A percentile compares a stretch with the other conserved stretches of the same genome.
phyloP scores from a whole-genome alignment of 495 filamentous ascomycete species.

The Aspergillus steynii region DNA sequence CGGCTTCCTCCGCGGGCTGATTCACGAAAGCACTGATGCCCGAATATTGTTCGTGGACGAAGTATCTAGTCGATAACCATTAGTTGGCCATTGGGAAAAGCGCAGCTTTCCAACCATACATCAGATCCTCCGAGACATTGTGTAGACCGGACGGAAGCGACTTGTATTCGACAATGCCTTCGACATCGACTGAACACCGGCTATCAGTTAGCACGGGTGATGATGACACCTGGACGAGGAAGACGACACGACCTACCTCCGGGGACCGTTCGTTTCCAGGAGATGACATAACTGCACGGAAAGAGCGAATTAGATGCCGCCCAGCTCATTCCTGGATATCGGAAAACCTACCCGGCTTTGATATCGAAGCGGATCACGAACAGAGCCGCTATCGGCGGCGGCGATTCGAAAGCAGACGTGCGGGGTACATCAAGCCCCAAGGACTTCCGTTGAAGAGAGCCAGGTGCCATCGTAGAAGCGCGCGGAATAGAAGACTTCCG shows the following conservation, averaged over 20 bases:
- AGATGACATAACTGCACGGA: slow-evolving; percentile 67
- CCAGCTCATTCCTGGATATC: neutral
- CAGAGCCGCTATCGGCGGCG: slow-evolving; percentile 74
- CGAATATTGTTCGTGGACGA: slow-evolving; percentile 80
- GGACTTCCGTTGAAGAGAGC: slow-evolving; percentile 31
- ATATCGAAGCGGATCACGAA: slow-evolving; percentile 88
- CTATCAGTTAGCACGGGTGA: slow-evolving; percentile 19
- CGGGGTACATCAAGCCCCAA: slow-evolving; percentile 38
- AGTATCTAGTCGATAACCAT: slow-evolving; percentile 58
- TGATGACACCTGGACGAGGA: neutral
- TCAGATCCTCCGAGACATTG: slow-evolving; percentile 81
- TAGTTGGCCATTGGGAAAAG: neutral
- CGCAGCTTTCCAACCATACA: slow-evolving; percentile 49
- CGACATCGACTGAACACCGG: slow-evolving; percentile 65
- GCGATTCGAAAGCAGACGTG: slow-evolving; percentile 38
- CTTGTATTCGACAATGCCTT: slow-evolving; percentile 92
- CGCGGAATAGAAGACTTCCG: slow-evolving; percentile 3
- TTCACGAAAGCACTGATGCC: slow-evolving; percentile 94
- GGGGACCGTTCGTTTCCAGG: slow-evolving; percentile 74
- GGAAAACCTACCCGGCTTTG: slow-evolving; percentile 66
- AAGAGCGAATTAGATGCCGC: slow-evolving; percentile 8
- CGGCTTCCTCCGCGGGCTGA: slow-evolving; percentile 68
- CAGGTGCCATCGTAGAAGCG: slow-evolving; percentile 31
- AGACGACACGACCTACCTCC: slow-evolving; percentile 47
- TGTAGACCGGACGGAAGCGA: slow-evolving; percentile 90